Evolutionary conservation across 2,329 filamentous ascomycete species (phyloP), one percentile per base, ranked within the genome.

Genomic region (Diaporthe velutina): DNA sequence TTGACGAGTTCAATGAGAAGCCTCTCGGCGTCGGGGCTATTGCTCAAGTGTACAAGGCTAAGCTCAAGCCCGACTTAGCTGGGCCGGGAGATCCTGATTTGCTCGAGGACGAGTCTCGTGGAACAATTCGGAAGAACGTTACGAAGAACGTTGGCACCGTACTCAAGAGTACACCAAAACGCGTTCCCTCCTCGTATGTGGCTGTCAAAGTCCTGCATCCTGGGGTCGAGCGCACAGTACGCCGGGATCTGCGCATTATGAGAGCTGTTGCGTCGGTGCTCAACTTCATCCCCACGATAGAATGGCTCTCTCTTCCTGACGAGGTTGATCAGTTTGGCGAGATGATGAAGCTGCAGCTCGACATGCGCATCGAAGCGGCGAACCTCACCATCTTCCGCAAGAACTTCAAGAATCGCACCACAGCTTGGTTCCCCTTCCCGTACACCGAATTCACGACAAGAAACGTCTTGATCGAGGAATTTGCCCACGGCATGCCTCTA

Each of bases 311-410:
- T 0, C 91, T 99, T 12, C 97, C 97, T 0, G 96, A 98, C 78
- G 97, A 99, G 82, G 97, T 98, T 4, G 85, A 89, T 19, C 95
- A 98, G 80, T 99, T 99, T 81, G 96, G 96, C 33, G 94, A 97
- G 81, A 99, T 99, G 97, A 99, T 99, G 97, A 93, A 93, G 80
- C 87, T 98, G n/a, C 97, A 99, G 82, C 88, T 99, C 3, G 97
- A 99, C 83, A 88, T 99, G 48, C 93, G 97, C 70, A 98, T 98
- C 76, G 97, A 99, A 83, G 93, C 95, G 1, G 93, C 96, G 50
- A 99, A 99, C 80, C 87, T 99, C 4, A 92, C 93, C 30, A 91
- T 93, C 19, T 98, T 99, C 87, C 92, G 97, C 70, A 93, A 93
- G 79, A 95, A 98, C 82, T 99, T 99, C 87, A 94, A 93, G 79